phyloP scores from a whole-genome alignment of 2,329 filamentous ascomycete species.

The Cercospora zeae-maydis region DNA sequence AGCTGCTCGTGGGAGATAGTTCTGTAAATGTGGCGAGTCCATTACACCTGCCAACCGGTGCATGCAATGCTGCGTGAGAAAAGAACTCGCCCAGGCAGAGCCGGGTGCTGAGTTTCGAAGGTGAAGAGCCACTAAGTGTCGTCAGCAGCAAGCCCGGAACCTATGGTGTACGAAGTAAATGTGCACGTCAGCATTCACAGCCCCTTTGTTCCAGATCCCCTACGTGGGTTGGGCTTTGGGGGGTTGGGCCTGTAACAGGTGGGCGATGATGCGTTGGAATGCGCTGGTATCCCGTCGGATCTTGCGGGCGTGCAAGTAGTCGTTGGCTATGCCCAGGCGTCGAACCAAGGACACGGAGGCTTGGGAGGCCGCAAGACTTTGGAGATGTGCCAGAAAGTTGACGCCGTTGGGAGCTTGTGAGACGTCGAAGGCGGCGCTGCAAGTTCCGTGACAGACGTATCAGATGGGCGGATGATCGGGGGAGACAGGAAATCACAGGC shows the following conservation, averaged over 20 bases:
- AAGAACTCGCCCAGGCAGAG: neutral
- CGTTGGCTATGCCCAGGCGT: neutral
- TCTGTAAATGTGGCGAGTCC: neutral
- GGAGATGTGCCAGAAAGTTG: neutral
- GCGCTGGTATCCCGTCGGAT: constrained; percentile 9
- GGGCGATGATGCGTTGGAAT: constrained; percentile 15
- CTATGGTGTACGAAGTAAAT: neutral
- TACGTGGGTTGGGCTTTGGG: neutral
- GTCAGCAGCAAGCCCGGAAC: neutral
- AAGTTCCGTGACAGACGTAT: neutral
- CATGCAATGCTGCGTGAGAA: neutral
- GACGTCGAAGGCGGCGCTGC: neutral
- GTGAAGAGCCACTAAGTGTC: neutral
- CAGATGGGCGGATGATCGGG: neutral
- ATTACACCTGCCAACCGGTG: neutral
- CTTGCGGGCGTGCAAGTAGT: neutral
- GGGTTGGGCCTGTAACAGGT: neutral
- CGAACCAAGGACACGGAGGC: constrained; percentile 2
- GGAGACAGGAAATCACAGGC: neutral
- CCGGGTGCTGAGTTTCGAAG: neutral
- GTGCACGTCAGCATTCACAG: neutral
- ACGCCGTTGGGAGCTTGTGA: neutral
- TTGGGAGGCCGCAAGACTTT: constrained; percentile 3
- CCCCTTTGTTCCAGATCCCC: neutral
- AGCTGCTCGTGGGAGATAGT: neutral